Evolutionary conservation across 108 stramenopile species (phyloP).

Genomic region (Skeletonema tropicum): DNA sequence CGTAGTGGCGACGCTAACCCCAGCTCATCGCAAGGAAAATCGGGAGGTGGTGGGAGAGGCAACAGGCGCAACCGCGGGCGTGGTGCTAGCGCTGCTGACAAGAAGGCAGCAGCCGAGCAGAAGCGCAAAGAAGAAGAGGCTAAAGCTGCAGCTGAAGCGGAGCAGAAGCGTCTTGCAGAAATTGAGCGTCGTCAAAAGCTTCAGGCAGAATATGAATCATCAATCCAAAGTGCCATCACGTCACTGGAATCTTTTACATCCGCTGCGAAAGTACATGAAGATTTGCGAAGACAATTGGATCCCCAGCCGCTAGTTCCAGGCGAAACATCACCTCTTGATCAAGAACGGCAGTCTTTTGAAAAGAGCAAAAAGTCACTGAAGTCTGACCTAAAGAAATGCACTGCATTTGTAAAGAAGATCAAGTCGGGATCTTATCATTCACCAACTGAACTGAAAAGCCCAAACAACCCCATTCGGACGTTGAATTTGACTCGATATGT

Average conservation of each 20-base stretch:
- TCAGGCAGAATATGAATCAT: conserved; percentile 30
- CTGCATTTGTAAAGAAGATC: conserved; percentile 95
- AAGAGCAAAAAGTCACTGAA: conserved; percentile 84
- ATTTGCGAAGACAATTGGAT: conserved; percentile 30
- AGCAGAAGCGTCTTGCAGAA: conserved; percentile 20
- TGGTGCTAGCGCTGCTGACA: neutral
- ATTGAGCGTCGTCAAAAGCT: conserved; percentile 28
- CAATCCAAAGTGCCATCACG: conserved; percentile 15
- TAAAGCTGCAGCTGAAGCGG: conserved; percentile 9
- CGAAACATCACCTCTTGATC: conserved; percentile 9
- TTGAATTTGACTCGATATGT: conserved; percentile 94
- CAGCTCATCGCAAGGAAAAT: neutral
- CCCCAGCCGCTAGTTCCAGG: conserved; percentile 6
- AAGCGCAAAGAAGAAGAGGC: conserved; percentile 13
- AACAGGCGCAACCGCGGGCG: conserved; percentile 11
- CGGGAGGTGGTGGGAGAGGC: conserved; percentile 13
- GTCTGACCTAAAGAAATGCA: conserved; percentile 95
- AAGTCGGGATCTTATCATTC: conserved; percentile 66
- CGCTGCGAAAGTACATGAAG: conserved; percentile 10
- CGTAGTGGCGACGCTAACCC: neutral
- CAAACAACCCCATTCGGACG: conserved; percentile 59
- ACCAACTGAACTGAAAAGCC: conserved; percentile 49
- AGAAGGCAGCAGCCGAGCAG: conserved; percentile 26
- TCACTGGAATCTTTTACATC: conserved; percentile 28
- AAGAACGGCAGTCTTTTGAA: conserved; percentile 62